These are phyloP conservation scores for Cladosporium sp. DNA, from an alignment of 2,329 filamentous ascomycete species.

Conservation along the genomic window DNA sequence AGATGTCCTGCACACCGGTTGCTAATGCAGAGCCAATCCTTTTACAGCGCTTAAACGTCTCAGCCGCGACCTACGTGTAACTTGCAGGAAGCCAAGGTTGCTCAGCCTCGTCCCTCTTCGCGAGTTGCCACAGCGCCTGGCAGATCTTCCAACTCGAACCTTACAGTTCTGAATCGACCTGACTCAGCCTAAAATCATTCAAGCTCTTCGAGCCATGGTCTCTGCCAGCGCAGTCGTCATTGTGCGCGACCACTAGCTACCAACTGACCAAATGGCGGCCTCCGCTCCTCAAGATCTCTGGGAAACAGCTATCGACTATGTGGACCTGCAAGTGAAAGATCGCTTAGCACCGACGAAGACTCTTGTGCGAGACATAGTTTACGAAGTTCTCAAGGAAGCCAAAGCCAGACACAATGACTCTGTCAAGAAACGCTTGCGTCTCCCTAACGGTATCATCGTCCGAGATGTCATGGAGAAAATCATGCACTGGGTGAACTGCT, in stretches of 20 bases:
- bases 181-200: too few relatives aligned
- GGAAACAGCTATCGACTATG: not conserved
- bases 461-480: not conserved
- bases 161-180: too few relatives aligned
- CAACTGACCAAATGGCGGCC: not conserved
- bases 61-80: too few relatives aligned
- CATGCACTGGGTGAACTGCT: not conserved
- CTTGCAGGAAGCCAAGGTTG: too few relatives aligned
- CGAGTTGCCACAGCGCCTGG: too few relatives aligned
- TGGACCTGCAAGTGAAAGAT: not conserved
- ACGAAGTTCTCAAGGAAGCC: not conserved
- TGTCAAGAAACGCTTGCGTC: not conserved
- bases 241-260: too few relatives aligned
- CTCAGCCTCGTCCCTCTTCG: too few relatives aligned
- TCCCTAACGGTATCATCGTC: not conserved
- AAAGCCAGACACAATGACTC: not conserved
- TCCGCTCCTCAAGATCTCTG: conserved; percentile 13
- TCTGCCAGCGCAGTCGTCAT: not conserved
- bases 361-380: not conserved
- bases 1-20: too few relatives aligned
- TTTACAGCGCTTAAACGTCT: too few relatives aligned
- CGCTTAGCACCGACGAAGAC: not conserved
- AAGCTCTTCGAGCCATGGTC: not conserved
- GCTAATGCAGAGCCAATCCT: too few relatives aligned
- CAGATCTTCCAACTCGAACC: too few relatives aligned